Percentiles rank a stretch among this genome's conserved stretches.
These are phyloP conservation scores for Hypomyces rosellus DNA, from an alignment of 2,329 filamentous ascomycete genomes.

Conservation along the genomic window DNA sequence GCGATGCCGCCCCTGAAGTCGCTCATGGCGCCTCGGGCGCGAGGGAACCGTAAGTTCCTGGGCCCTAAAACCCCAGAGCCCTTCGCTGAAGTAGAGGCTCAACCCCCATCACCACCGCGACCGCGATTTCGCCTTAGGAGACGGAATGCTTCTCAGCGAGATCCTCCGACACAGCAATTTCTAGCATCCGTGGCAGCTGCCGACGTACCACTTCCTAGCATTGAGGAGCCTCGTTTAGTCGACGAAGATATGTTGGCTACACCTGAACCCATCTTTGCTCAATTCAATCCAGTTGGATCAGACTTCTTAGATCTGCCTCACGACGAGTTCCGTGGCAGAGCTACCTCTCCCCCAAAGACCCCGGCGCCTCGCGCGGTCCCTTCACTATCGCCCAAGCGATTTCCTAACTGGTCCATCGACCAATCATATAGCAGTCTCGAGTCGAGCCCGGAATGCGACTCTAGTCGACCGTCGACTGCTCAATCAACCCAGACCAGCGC, in stretches of 20 bases:
- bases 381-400: conserved; percentile 39
- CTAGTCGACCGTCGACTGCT: conserved; percentile 53
- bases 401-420: conserved; percentile 54
- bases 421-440: conserved; percentile 51
- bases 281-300: conserved; percentile 28
- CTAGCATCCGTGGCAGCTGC: conserved; percentile 61
- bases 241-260: conserved; percentile 40
- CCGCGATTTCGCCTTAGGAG: conserved; percentile 51
- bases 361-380: conserved; percentile 44
- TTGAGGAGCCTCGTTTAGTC: conserved; percentile 47
- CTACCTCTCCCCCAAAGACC: conserved; percentile 53
- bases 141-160: conserved; percentile 45
- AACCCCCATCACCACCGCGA: conserved; percentile 44
- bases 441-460: conserved; percentile 53
- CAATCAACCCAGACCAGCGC: conserved; percentile 53
- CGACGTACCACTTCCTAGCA: conserved; percentile 58
- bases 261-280: conserved; percentile 26
- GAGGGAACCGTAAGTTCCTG: conserved; percentile 34
- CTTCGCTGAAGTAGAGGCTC: conserved; percentile 26
- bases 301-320: conserved; percentile 20
- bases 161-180: conserved; percentile 58
- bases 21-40: conserved; percentile 38
- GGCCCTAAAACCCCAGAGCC: conserved; percentile 50
- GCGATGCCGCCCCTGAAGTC: conserved; percentile 43
- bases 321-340: conserved; percentile 31